A percentile compares a stretch with the other conserved stretches of the same genome.
Conservation (phyloP, 768 basidiomycete species). For the Termitomyces sp. region DNA sequence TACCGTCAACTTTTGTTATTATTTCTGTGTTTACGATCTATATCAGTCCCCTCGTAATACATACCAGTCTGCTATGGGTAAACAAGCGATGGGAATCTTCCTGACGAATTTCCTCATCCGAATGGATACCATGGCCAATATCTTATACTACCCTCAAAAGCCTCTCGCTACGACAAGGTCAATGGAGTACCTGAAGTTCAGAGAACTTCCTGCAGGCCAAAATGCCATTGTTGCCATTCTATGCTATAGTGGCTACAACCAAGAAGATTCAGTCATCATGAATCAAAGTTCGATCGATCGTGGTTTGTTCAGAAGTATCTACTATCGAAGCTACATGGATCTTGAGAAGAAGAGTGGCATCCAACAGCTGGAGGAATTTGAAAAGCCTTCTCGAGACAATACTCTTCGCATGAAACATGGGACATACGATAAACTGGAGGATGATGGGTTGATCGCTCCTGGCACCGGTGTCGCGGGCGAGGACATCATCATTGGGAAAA, state of each 20-base stretch:
- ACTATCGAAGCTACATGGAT: slow-evolving; percentile 98
- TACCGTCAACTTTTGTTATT: slow-evolving; percentile 1
- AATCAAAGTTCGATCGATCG: slow-evolving; percentile 98
- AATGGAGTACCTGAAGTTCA: slow-evolving; percentile 99
- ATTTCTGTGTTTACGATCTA: slow-evolving; percentile 4
- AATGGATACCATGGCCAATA: slow-evolving; percentile 99
- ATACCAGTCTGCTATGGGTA: slow-evolving; percentile 99
- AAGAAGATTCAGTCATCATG: slow-evolving; percentile 99
- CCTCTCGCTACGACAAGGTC: slow-evolving; percentile 97
- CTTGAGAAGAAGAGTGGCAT: slow-evolving; percentile 95
- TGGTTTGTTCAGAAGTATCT: slow-evolving; percentile 96
- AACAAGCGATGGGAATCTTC: slow-evolving; percentile 99
- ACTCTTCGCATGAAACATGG: slow-evolving; percentile 97
- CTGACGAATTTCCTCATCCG: slow-evolving; percentile 97
- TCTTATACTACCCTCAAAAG: slow-evolving; percentile 98
- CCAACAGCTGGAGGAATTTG: slow-evolving; percentile 90
- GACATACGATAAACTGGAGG: slow-evolving; percentile 97
- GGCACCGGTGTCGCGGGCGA: slow-evolving; percentile 94
- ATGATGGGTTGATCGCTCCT: slow-evolving; percentile 93
- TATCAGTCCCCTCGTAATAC: slow-evolving; percentile 96
- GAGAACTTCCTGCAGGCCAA: slow-evolving; percentile 97
- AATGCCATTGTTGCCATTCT: slow-evolving; percentile 98
- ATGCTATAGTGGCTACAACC: slow-evolving; percentile 99
- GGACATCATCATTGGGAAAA: slow-evolving; percentile 99
- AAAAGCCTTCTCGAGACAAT: slow-evolving; percentile 89